Base-by-base conservation (phyloP, 768 basidiomycete genomes). In the Hebeloma cylindrosporum region DNA sequence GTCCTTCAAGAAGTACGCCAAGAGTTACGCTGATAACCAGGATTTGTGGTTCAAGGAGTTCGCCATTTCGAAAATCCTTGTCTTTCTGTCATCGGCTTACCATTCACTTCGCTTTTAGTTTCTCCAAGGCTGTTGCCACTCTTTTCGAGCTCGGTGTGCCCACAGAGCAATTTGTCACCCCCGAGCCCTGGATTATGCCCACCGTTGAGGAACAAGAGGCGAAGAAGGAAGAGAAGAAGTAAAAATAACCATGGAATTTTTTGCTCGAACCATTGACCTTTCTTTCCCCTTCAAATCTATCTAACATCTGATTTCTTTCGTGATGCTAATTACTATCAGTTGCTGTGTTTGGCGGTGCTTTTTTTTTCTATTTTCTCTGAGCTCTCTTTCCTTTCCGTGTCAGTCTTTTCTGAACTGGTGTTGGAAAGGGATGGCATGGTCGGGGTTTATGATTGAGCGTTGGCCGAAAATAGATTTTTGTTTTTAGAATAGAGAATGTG, bases 81-180 rank as follows among this genome's bases (percentile, higher is more conserved):
- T 25, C 26, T 7, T 25, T 14, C 18, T 31, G 17, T 20, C 16
- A 28, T 26, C 35, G 51, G 29, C 35, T 48, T 34, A 36, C 52
- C 43, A 45, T 40, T 47, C 2, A 50, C 37, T 10, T 34, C 27
- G 14, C 1, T 31, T 14, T 43, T 60, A 94, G 93, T 69, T 98
- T 97, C 76, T 79, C 93, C 37, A 74, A 73, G 30, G 89, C 77
- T 18, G 80, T 93, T 45, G 59, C 80, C 31, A 83, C 78, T 51
- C 80, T 98, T 35, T 82, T 98, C 53, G 95, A 98, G 71, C 86
- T 97, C 41, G 95, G 95, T 54, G 92, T 98, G 7, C 95, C 95
- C 32, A 66, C 73, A 10, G 61, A 78, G 46, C 95, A 98, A 66
- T 91, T 85, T 59, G 79, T 73, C 37, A 50, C 78, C 22, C 60